Conservation (phyloP, 1,284 basidiomycete genomes). For the Trametes pubescens region DNA sequence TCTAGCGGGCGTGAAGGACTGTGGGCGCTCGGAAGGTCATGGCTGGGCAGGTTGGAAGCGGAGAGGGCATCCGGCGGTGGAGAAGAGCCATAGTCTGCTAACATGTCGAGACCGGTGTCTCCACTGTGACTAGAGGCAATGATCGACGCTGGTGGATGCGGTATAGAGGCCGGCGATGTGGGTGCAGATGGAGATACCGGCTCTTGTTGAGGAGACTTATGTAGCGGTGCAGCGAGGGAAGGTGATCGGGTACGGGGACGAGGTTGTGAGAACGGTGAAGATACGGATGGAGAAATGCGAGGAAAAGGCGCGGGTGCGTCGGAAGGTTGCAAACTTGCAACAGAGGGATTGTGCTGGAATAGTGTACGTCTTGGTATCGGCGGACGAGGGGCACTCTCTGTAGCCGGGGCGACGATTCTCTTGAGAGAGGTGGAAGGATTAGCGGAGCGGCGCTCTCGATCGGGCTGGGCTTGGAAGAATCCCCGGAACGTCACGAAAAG, state of each 20-base stretch:
- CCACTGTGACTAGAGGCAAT: slow-evolving; percentile 1
- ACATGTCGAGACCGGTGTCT: slow-evolving; percentile 8
- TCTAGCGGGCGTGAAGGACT: slow-evolving; percentile 1
- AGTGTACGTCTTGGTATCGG: background rate
- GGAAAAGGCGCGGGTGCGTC: too few species aligned
- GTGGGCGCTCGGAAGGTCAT: background rate
- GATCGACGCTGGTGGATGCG: background rate
- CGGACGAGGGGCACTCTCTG: too few species aligned
- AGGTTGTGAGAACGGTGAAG: background rate
- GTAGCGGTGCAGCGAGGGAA: background rate
- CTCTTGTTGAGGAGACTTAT: background rate
- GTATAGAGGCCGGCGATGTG: too few species aligned
- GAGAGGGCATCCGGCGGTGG: background rate
- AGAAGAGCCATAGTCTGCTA: slow-evolving; percentile 11
- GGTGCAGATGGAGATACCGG: background rate
- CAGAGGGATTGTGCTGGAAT: background rate
- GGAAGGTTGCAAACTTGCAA: background rate
- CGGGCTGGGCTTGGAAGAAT: background rate
- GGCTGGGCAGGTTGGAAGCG: slow-evolving; percentile 5
- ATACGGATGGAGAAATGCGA: background rate
- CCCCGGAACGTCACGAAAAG: slow-evolving; percentile 10
- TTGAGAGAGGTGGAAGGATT: background rate
- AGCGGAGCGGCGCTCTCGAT: background rate
- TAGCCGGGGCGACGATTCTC: background rate
- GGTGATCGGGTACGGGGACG: background rate